Conservation (phyloP, 495 filamentous ascomycete genomes). For the Neurospora sp. region DNA sequence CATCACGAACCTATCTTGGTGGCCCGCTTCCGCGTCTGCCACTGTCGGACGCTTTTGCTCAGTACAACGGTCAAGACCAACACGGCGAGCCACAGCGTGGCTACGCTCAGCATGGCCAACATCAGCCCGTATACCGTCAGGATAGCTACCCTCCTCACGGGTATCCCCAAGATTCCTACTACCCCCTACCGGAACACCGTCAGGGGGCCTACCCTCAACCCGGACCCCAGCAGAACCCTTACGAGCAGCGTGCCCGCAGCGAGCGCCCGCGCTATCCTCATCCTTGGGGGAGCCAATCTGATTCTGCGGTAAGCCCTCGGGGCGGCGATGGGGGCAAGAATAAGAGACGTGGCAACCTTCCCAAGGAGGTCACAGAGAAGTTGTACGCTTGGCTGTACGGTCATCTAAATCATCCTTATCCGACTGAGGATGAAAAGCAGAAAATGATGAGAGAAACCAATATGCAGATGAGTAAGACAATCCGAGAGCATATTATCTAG, state of each 20-base stretch:
- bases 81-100: not conserved
- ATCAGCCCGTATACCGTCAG: not conserved
- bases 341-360: slow-evolving; percentile 65
- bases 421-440: slow-evolving; percentile 85
- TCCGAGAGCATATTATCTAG: not conserved
- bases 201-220: not conserved
- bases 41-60: not conserved
- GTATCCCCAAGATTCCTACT: not conserved
- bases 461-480: slow-evolving; percentile 65
- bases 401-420: slow-evolving; percentile 76
- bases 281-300: not conserved
- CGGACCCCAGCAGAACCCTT: not conserved
- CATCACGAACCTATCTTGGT: not conserved
- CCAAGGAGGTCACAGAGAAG: slow-evolving; percentile 75
- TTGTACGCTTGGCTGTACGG: slow-evolving; percentile 71
- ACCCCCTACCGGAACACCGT: not conserved
- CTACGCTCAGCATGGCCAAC: not conserved
- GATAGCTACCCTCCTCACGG: not conserved
- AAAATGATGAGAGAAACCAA: slow-evolving; percentile 65
- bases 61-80: not conserved
- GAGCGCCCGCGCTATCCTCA: not conserved
- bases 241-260: not conserved
- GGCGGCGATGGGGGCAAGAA: not conserved
- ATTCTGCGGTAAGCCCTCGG: not conserved
- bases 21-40: not conserved